Evolutionary conservation across 495 filamentous ascomycete genomes (phyloP), one percentile per base, ranked within the genome.

Genomic region (Talaromyces ruber): DNA sequence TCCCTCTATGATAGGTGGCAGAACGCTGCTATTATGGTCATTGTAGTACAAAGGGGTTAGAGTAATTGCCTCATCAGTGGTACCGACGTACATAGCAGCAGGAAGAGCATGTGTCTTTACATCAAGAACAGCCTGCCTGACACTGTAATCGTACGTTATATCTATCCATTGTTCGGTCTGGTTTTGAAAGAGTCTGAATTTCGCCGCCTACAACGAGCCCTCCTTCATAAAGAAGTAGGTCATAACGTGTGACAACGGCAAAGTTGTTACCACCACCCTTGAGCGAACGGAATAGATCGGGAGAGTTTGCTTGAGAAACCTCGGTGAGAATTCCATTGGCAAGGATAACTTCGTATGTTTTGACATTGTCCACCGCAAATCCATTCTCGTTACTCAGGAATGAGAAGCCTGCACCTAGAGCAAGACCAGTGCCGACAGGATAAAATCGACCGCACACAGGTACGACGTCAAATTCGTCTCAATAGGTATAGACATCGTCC

Each of bases 191-290:
- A n/a, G n/a, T n/a, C n/a, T n/a, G n/a, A n/a, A n/a, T n/a, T n/a
- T n/a, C n/a, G n/a, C n/a, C n/a, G n/a, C n/a, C n/a, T n/a, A n/a
- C n/a, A n/a, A n/a, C n/a, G n/a, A 63, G 5, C 6, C 77, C 80
- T 16, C 70, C 77, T n/a, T n/a, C n/a, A n/a, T n/a, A 74, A 73
- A 82, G 16, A 84, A 64, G 4, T 71, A 82, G 59, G 39, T 83
- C 76, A 57, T 79, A 81, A 14, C 74, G 72, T 2, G 82, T 85
- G 2, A 85, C 79, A 29, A 86, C 77, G 0, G 82, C 83, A 62
- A 83, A 83, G 67, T 84, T 84, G 65, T 73, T 77, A 1, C 69
- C 60, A 14, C 82, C 82, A 6, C 83, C 84, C 50, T 83, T 82
- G 3, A 86, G 74, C 4, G 83, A 82, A 56, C 67, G 68, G 69